Percentiles rank a stretch among this genome's conserved stretches.
Evolutionary conservation across 164 flowering plant species (phyloP).

Genomic region (Tinospora cordifolia): DNA sequence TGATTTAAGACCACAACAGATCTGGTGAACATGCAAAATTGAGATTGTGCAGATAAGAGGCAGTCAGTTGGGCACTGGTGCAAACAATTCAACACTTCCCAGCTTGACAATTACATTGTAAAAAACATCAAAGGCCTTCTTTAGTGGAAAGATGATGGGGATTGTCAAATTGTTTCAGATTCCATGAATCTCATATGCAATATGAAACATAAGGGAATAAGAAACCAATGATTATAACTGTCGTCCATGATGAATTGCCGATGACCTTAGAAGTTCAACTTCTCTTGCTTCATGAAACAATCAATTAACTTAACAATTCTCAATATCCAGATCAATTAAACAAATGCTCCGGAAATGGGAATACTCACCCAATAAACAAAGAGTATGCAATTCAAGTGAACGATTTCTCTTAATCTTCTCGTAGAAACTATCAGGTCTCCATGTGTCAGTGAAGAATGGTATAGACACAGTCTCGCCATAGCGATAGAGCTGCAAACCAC

Average conservation of each 20-base stretch:
- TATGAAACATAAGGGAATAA: too few species aligned
- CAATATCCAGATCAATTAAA: not conserved
- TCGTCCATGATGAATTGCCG: not conserved
- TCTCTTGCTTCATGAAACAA: not conserved
- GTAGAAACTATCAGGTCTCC: conserved; percentile 94
- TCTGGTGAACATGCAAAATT: too few species aligned
- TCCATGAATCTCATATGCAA: too few species aligned
- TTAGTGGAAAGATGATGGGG: too few species aligned
- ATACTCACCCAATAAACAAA: conserved; percentile 81
- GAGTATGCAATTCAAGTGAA: conserved; percentile 71
- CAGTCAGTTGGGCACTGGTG: too few species aligned
- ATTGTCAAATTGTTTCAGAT: too few species aligned
- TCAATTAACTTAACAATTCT: not conserved
- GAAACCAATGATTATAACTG: too few species aligned
- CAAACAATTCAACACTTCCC: too few species aligned
- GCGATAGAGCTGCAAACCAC: conserved; percentile 89
- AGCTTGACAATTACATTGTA: too few species aligned
- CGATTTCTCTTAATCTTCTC: conserved; percentile 72
- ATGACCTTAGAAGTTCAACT: not conserved
- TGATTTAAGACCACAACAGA: too few species aligned
- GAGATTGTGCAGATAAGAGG: too few species aligned
- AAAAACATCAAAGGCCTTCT: too few species aligned
- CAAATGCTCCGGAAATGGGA: not conserved
- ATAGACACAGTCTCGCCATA: conserved; percentile 93
- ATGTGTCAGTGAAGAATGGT: conserved; percentile 87